Evolutionary conservation across 805 yeast genomes (phyloP).

Genomic region (Candida yuanshanica): DNA sequence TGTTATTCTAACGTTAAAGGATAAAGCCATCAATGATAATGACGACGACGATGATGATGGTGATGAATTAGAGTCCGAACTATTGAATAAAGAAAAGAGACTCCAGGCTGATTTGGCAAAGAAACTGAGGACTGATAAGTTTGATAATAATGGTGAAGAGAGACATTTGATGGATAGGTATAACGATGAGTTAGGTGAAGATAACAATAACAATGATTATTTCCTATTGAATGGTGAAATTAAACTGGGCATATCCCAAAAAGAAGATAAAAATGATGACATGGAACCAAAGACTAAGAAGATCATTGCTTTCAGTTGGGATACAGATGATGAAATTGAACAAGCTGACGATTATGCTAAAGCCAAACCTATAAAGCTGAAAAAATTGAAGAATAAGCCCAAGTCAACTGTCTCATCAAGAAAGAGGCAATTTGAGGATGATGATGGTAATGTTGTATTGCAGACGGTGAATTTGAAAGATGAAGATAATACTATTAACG

Average conservation of each 20-base stretch:
- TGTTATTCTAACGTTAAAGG: constrained; percentile 21
- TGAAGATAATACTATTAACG: constrained; percentile 16
- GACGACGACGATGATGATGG: constrained; percentile 16
- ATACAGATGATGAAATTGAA: constrained; percentile 10
- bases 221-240: constrained; percentile 11
- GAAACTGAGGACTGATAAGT: constrained; percentile 9
- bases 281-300: background rate
- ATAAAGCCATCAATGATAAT: constrained; percentile 16
- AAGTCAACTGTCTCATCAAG: constrained; percentile 4
- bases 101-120: constrained; percentile 12
- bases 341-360: constrained; percentile 17
- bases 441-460: constrained; percentile 19
- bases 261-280: background rate
- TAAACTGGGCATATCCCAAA: background rate
- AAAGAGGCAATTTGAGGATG: constrained; percentile 10
- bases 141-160: constrained; percentile 12
- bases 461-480: constrained; percentile 24
- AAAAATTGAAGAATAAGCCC: constrained; percentile 20
- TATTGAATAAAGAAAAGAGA: constrained; percentile 12
- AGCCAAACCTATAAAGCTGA: constrained; percentile 26
- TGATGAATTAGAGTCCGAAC: constrained; percentile 20
- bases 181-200: constrained; percentile 10
- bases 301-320: constrained; percentile 8
- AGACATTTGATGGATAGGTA: constrained; percentile 12
- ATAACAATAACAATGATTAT: constrained; percentile 6